Evolutionary conservation across 2,329 filamentous ascomycete species (phyloP).

Genomic region (Intubia oerlemansii): DNA sequence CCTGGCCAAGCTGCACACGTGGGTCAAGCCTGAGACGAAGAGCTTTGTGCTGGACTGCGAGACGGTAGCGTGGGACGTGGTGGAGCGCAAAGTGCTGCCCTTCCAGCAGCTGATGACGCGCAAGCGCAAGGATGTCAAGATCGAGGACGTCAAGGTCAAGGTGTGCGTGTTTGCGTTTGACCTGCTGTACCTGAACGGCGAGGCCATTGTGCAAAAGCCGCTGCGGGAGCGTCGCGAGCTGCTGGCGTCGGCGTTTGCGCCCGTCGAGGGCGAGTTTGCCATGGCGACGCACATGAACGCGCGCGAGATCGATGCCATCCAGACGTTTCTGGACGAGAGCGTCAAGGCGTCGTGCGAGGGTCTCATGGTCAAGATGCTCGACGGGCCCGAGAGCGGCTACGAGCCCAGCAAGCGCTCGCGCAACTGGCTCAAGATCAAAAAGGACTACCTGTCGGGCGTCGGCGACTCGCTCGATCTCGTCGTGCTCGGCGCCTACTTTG

Average conservation of each 20-base stretch:
- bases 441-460: constrained; percentile 85
- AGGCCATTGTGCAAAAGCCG: constrained; percentile 69
- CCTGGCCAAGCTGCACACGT: constrained; percentile 63
- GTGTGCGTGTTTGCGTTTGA: constrained; percentile 97
- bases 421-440: constrained; percentile 99
- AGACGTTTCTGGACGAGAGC: constrained; percentile 77
- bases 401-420: constrained; percentile 90
- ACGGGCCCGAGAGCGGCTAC: constrained; percentile 80
- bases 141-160: constrained; percentile 87
- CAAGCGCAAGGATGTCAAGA: constrained; percentile 91
- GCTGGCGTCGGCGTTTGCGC: constrained; percentile 49
- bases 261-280: constrained; percentile 73
- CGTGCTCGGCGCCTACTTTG: constrained; percentile 82
- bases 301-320: constrained; percentile 81
- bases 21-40: constrained; percentile 77
- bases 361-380: constrained; percentile 98
- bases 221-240: constrained; percentile 66
- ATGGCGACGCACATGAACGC: constrained; percentile 78
- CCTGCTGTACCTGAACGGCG: constrained; percentile 78
- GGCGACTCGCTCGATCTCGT: constrained; percentile 94
- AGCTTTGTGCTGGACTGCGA: constrained; percentile 98
- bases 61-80: constrained; percentile 90
- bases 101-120: constrained; percentile 98
- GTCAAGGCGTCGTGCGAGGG: constrained; percentile 94
- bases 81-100: constrained; percentile 83